A percentile compares a stretch with the other conserved stretches of the same genome.
These are phyloP conservation scores for Melampsora americana DNA, from an alignment of 1,284 basidiomycete genomes.

Conservation along the genomic window DNA sequence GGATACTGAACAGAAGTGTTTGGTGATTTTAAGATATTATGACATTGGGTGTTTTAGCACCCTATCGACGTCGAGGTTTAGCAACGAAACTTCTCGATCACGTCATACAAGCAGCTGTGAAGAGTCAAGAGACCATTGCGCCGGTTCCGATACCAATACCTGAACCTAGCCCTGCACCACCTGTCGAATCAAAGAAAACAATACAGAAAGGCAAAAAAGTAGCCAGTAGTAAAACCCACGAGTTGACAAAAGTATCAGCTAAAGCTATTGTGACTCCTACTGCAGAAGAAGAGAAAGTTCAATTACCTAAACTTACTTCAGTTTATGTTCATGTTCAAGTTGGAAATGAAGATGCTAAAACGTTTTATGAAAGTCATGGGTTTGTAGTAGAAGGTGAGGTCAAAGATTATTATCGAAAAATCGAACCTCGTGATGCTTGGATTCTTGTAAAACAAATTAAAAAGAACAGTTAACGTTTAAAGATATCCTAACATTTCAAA, in stretches of 20 bases:
- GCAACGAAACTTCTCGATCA: constrained; percentile 51
- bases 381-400: constrained; percentile 50
- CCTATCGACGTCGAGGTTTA: constrained; percentile 54
- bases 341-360: constrained; percentile 51
- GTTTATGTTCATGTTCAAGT: constrained; percentile 54
- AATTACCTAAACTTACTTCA: constrained; percentile 27
- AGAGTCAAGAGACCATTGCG: constrained; percentile 46
- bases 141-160: constrained; percentile 41
- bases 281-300: constrained; percentile 18
- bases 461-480: neutral
- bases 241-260: neutral
- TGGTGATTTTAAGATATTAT: constrained; percentile 45
- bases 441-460: constrained; percentile 45
- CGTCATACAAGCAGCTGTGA: constrained; percentile 49
- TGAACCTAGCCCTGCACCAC: neutral
- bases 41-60: constrained; percentile 53
- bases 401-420: constrained; percentile 51
- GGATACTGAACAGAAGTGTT: constrained; percentile 47
- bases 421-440: constrained; percentile 39
- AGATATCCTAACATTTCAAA: neutral
- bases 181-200: constrained; percentile 31
- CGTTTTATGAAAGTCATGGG: constrained; percentile 53
- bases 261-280: neutral
- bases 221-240: constrained; percentile 42
- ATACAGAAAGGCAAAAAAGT: constrained; percentile 47